Evolutionary conservation across 345 rosid genomes (phyloP).

Genomic region (Luvunga scandens): DNA sequence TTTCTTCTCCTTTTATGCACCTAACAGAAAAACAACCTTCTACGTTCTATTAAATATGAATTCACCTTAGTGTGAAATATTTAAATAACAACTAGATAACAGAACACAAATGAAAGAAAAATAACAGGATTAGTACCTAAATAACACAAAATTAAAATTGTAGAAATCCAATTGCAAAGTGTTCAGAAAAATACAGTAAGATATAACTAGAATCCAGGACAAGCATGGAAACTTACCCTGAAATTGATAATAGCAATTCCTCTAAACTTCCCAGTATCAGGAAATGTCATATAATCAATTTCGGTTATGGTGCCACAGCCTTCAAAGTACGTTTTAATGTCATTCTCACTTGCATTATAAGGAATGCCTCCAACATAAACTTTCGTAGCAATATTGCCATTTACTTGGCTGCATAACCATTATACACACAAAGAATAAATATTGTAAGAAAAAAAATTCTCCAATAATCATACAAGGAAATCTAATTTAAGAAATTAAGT

Average conservation of each 20-base stretch:
- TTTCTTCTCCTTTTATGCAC: neutral
- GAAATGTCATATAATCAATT: slow-evolving; percentile 78
- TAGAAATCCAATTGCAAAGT: neutral
- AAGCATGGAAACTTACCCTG: slow-evolving; percentile 40
- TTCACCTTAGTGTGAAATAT: neutral
- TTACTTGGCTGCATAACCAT: slow-evolving; percentile 49
- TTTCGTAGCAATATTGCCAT: slow-evolving; percentile 47
- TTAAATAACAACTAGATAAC: neutral
- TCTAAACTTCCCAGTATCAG: slow-evolving; percentile 84
- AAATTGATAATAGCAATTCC: slow-evolving; percentile 83
- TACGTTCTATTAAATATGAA: neutral
- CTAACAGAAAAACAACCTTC: neutral
- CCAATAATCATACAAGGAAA: neutral
- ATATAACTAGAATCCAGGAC: neutral
- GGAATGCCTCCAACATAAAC: slow-evolving; percentile 94
- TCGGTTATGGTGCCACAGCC: slow-evolving; percentile 74
- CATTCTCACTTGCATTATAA: slow-evolving; percentile 77
- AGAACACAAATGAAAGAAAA: neutral
- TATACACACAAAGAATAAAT: neutral
- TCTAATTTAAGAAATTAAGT: neutral
- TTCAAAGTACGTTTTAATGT: slow-evolving; percentile 78
- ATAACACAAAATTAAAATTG: neutral
- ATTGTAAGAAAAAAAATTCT: neutral
- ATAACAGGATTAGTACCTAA: neutral
- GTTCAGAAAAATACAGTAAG: neutral